Conservation (phyloP, 75 land plant species). For the Pseudotsuga menziesii region DNA sequence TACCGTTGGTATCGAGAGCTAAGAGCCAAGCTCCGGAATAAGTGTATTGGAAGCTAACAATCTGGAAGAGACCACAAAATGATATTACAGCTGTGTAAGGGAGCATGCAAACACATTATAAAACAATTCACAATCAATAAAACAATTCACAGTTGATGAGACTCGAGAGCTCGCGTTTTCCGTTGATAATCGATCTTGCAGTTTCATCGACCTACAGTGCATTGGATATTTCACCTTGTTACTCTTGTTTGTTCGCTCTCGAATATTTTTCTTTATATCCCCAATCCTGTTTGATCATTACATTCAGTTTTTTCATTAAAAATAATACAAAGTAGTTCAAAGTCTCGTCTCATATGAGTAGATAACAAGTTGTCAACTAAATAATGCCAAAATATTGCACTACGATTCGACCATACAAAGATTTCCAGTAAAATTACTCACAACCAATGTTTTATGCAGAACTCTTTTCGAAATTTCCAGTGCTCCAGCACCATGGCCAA, state of each 20-base stretch:
- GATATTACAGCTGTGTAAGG: not conserved
- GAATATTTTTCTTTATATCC: constrained; percentile 10
- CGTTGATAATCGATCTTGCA: constrained; percentile 39
- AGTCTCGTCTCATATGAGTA: not conserved
- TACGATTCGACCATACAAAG: not conserved
- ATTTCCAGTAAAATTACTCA: not conserved
- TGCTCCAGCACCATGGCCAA: not conserved
- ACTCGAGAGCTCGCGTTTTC: constrained; percentile 23
- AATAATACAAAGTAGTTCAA: not conserved
- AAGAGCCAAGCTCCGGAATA: constrained; percentile 58
- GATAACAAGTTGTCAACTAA: not conserved
- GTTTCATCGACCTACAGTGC: constrained; percentile 41
- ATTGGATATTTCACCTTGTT: constrained; percentile 47
- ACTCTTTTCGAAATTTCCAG: not conserved
- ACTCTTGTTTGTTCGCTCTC: constrained; percentile 41
- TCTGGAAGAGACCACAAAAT: constrained; percentile 3
- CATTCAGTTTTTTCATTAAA: not conserved
- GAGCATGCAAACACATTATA: not conserved
- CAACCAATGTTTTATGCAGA: not conserved
- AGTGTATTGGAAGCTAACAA: constrained; percentile 53
- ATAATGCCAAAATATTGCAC: not conserved
- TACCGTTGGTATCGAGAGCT: constrained; percentile 51
- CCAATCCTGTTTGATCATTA: not conserved
- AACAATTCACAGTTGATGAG: not conserved
- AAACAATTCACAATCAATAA: not conserved